These are phyloP conservation scores for Tubosaeta sp. DNA, from an alignment of 768 basidiomycete genomes.

Conservation along the genomic window DNA sequence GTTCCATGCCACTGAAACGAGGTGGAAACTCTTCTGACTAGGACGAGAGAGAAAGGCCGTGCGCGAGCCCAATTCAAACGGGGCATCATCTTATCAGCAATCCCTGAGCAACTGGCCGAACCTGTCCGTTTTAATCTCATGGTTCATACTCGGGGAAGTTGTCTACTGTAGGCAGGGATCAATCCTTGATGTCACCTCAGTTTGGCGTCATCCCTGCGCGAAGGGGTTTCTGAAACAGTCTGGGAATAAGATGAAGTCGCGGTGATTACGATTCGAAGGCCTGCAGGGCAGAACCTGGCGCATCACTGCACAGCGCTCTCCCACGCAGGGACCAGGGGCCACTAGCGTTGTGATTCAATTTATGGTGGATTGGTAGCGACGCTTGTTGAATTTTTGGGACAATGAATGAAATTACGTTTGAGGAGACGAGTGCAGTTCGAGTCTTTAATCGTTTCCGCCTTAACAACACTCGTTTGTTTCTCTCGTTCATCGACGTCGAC, in stretches of 20 bases:
- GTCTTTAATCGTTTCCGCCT: slow-evolving; percentile 17
- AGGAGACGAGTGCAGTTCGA: not conserved
- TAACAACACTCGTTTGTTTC: slow-evolving; percentile 23
- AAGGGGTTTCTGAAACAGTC: slow-evolving; percentile 2
- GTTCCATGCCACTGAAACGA: slow-evolving; percentile 9
- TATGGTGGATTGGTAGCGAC: too few relatives aligned
- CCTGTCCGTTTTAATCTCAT: slow-evolving; percentile 3
- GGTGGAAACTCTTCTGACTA: slow-evolving; percentile 1
- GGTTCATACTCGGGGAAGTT: not conserved
- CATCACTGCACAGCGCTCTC: slow-evolving; percentile 10
- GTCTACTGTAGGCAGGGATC: not conserved
- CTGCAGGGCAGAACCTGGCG: not conserved
- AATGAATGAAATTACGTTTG: slow-evolving; percentile 13
- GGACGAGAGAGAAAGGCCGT: not conserved
- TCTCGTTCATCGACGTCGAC: slow-evolving; percentile 6
- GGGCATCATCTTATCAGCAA: not conserved
- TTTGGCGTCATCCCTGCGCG: slow-evolving; percentile 4
- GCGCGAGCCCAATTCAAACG: not conserved
- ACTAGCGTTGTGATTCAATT: slow-evolving; percentile 7
- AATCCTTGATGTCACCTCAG: slow-evolving; percentile 7
- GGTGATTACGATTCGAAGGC: slow-evolving; percentile 3
- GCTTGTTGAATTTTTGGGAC: not conserved
- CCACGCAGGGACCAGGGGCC: slow-evolving; percentile 1
- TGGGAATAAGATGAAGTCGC: slow-evolving; percentile 3
- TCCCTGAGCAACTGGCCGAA: slow-evolving; percentile 4